A percentile compares a stretch with the other conserved stretches of the same genome.
Conservation (phyloP, 2,329 filamentous ascomycete species). For the Phyllosticta capitalensis region DNA sequence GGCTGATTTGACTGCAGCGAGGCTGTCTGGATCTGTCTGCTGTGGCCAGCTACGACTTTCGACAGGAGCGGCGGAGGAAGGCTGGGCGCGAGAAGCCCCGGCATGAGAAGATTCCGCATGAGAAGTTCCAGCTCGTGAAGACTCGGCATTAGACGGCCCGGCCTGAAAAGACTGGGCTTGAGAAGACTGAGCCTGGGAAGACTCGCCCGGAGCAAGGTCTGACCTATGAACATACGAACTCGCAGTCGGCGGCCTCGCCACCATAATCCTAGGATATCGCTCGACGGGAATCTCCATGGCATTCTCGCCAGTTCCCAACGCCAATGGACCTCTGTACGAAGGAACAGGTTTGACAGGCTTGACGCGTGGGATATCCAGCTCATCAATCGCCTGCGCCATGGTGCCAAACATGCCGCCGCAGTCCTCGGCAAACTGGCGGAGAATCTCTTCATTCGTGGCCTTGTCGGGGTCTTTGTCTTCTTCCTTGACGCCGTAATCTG, state of each 20-base stretch:
- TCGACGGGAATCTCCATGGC: constrained; percentile 79
- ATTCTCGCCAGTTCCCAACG: constrained; percentile 65
- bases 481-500: constrained; percentile 77
- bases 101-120: neutral
- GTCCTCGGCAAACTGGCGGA: constrained; percentile 56
- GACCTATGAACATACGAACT: constrained; percentile 60
- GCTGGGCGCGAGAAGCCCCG: too few species aligned
- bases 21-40: constrained; percentile 26
- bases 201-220: constrained; percentile 36
- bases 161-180: too few species aligned
- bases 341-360: constrained; percentile 69
- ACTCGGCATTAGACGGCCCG: too few species aligned
- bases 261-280: constrained; percentile 78
- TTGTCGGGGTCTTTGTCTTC: constrained; percentile 48
- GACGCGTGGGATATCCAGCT: constrained; percentile 65
- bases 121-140: constrained; percentile 14
- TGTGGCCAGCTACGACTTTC: constrained; percentile 22
- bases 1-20: constrained; percentile 66
- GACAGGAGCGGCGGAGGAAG: constrained; percentile 15
- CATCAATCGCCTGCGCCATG: constrained; percentile 72
- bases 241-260: constrained; percentile 63
- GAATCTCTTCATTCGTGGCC: constrained; percentile 60
- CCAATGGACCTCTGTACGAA: constrained; percentile 70
- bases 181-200: constrained; percentile 42
- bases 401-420: constrained; percentile 67